phyloP scores from a whole-genome alignment of 192 early-diverging fungal species.

The Rhizoclosmatium sp. region DNA sequence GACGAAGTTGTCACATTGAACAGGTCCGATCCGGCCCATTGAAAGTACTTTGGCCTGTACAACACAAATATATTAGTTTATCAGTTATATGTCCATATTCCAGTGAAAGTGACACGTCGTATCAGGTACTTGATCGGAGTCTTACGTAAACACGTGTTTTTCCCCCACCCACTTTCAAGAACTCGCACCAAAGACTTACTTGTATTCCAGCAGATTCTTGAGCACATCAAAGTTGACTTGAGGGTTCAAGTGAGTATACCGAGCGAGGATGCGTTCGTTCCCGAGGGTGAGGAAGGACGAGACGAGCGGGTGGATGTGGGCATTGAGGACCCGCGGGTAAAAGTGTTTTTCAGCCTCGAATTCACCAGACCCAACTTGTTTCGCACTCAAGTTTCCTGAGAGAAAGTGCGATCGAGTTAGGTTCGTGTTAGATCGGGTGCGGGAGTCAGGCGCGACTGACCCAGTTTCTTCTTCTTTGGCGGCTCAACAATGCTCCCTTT shows the following conservation, averaged over 20 bases:
- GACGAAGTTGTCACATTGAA: constrained; percentile 79
- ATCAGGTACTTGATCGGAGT: not conserved
- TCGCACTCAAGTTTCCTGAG: constrained; percentile 32
- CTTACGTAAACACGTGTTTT: constrained; percentile 28
- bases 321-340: constrained; percentile 89
- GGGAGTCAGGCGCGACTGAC: not conserved
- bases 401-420: not conserved
- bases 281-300: constrained; percentile 84
- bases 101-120: not conserved
- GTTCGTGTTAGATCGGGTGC: not conserved
- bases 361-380: constrained; percentile 56
- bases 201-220: constrained; percentile 63
- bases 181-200: constrained; percentile 5
- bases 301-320: constrained; percentile 87
- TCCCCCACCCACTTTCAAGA: not conserved
- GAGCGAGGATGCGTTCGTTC: constrained; percentile 86
- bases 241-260: constrained; percentile 87
- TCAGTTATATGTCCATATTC: not conserved
- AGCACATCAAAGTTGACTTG: constrained; percentile 73
- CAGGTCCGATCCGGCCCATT: constrained; percentile 89
- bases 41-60: constrained; percentile 74
- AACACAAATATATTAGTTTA: not conserved
- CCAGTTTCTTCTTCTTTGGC: constrained; percentile 22
- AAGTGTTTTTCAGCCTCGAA: constrained; percentile 88
- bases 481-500: not conserved